phyloP scores from a whole-genome alignment of 2,329 filamentous ascomycete species.

The Xylariaceae sp. region DNA sequence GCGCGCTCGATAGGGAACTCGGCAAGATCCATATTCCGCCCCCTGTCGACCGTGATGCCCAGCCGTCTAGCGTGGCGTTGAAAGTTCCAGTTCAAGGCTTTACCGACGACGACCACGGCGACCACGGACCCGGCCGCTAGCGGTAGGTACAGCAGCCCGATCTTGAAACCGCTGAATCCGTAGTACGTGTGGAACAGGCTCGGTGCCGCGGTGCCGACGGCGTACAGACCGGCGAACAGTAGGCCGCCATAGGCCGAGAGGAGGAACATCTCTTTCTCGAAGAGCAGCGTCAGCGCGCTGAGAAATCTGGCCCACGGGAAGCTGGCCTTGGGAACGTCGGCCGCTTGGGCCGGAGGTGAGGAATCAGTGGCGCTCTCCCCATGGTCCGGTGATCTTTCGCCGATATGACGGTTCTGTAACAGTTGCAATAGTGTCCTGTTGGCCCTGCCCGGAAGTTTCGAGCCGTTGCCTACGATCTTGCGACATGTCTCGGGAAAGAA shows the following conservation, averaged over 20 bases:
- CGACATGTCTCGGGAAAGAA: conserved; percentile 21
- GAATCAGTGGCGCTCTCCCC: no score
- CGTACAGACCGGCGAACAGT: conserved; percentile 51
- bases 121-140: conserved; percentile 45
- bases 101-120: conserved; percentile 47
- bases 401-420: conserved; percentile 3
- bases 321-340: not conserved
- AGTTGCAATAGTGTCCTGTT: conserved; percentile 13
- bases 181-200: conserved; percentile 46
- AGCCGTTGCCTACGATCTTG: conserved; percentile 20
- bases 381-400: not conserved
- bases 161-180: conserved; percentile 41
- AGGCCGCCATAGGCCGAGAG: conserved; percentile 47
- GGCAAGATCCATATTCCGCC: conserved; percentile 15
- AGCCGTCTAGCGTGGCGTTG: conserved; percentile 16
- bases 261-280: conserved; percentile 51
- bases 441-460: conserved; percentile 5
- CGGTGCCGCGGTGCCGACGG: conserved; percentile 46
- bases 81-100: conserved; percentile 33
- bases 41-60: conserved; percentile 13
- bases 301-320: conserved; percentile 34
- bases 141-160: conserved; percentile 49
- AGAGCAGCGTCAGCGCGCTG: conserved; percentile 46
- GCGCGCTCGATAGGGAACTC: conserved; percentile 19
- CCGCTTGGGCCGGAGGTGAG: not conserved